A percentile compares a stretch with the other conserved stretches of the same genome.
Conservation (phyloP, 257 asterid species). For the Solanum gracilifrons region DNA sequence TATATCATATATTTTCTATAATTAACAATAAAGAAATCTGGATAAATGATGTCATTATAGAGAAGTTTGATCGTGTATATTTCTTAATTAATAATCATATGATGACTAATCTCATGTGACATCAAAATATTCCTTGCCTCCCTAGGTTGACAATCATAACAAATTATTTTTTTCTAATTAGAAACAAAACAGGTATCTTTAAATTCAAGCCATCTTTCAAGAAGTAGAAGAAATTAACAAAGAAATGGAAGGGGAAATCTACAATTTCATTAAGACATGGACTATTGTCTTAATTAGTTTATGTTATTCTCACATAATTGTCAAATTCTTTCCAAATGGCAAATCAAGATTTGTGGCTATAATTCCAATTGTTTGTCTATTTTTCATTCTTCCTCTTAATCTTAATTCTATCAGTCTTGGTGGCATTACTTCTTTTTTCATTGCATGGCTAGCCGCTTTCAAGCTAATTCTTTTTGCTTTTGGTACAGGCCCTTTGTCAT, state of each 20-base stretch:
- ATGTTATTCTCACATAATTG: constrained; percentile 23
- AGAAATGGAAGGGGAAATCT: constrained; percentile 41
- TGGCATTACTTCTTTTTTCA: constrained; percentile 25
- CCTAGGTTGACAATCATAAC: neutral
- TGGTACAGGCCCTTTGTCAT: constrained; percentile 27
- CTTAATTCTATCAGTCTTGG: constrained; percentile 34
- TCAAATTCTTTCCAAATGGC: constrained; percentile 16
- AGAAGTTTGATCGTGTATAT: neutral
- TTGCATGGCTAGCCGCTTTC: constrained; percentile 52
- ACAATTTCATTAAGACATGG: constrained; percentile 33
- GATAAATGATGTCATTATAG: neutral
- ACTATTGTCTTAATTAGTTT: constrained; percentile 18
- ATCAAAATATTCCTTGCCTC: neutral
- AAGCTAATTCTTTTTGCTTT: constrained; percentile 42
- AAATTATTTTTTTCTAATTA: neutral
- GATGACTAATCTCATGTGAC: neutral
- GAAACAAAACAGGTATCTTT: neutral
- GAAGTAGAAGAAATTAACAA: neutral
- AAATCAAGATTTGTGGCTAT: constrained; percentile 16
- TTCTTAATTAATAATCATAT: neutral
- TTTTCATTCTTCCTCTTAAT: constrained; percentile 19
- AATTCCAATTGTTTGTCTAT: constrained; percentile 27
- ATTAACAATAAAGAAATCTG: neutral
- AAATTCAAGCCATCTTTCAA: neutral
- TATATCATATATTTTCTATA: neutral